Evolutionary conservation across 176 grass and related monocot species (phyloP).

Genomic region (Oryza glaberrima): DNA sequence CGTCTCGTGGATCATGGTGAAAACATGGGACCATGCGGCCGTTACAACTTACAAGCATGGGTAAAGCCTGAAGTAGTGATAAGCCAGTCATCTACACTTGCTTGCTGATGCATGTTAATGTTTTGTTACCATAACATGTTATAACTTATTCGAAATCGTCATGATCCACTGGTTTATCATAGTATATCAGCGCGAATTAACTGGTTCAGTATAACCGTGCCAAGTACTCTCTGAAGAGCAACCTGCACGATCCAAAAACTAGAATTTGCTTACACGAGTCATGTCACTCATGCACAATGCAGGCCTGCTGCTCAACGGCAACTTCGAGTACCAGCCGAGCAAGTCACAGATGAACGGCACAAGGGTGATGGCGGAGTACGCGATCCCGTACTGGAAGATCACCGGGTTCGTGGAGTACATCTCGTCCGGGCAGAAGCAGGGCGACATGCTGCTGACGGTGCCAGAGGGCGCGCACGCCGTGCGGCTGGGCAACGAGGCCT

Average conservation of each 20-base stretch:
- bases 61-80: not conserved
- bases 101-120: not conserved
- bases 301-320: constrained; percentile 47
- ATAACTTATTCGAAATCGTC: not conserved
- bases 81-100: not conserved
- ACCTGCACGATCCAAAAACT: not conserved
- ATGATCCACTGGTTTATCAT: not conserved
- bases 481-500: constrained; percentile 48
- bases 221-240: not conserved
- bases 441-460: constrained; percentile 36
- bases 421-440: constrained; percentile 33
- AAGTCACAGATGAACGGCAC: constrained; percentile 32
- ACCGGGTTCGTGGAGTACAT: constrained; percentile 53
- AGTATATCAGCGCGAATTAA: too few relatives aligned
- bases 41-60: not conserved
- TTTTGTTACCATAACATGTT: not conserved
- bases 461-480: constrained; percentile 48
- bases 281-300: not conserved
- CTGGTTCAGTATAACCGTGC: not conserved
- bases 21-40: not conserved
- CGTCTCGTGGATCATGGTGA: not conserved
- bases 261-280: not conserved
- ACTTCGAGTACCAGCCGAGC: constrained; percentile 44
- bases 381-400: constrained; percentile 45
- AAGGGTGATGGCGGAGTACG: not conserved